Evolutionary conservation across 2,329 filamentous ascomycete species (phyloP).

Genomic region (Ciborinia camelliae): DNA sequence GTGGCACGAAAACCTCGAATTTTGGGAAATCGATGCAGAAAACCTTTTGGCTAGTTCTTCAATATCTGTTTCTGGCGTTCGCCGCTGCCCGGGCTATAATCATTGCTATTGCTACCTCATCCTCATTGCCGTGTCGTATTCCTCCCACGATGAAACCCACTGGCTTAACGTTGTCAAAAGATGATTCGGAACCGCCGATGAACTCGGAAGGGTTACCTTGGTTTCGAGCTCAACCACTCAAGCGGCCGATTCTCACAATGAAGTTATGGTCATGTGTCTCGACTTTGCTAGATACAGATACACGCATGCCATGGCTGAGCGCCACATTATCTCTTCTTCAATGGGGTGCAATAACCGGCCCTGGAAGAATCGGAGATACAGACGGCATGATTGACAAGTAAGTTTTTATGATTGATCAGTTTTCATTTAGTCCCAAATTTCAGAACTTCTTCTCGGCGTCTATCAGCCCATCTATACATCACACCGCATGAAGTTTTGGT

Average conservation of each 20-base stretch:
- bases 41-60: constrained; percentile 51
- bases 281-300: constrained; percentile 68
- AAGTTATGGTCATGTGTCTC: constrained; percentile 71
- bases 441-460: constrained; percentile 16
- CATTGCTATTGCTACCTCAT: constrained; percentile 62
- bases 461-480: constrained; percentile 19
- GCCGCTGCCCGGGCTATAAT: constrained; percentile 64
- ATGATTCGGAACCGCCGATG: constrained; percentile 27
- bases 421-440: constrained; percentile 8
- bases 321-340: constrained; percentile 73
- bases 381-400: constrained; percentile 88
- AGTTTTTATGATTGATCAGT: constrained; percentile 29
- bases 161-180: constrained; percentile 28
- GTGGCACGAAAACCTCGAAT: constrained; percentile 24
- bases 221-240: constrained; percentile 25
- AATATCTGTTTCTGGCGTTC: constrained; percentile 48
- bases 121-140: constrained; percentile 59
- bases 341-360: constrained; percentile 68
- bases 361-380: constrained; percentile 69
- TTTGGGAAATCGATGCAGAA: constrained; percentile 33
- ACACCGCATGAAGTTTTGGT: constrained; percentile 22
- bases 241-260: constrained; percentile 62
- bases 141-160: constrained; percentile 33
- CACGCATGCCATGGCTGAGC: constrained; percentile 87
- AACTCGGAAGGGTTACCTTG: constrained; percentile 23